phyloP scores from a whole-genome alignment of 2,329 filamentous ascomycete genomes.

The Fonsecaea monophora region DNA sequence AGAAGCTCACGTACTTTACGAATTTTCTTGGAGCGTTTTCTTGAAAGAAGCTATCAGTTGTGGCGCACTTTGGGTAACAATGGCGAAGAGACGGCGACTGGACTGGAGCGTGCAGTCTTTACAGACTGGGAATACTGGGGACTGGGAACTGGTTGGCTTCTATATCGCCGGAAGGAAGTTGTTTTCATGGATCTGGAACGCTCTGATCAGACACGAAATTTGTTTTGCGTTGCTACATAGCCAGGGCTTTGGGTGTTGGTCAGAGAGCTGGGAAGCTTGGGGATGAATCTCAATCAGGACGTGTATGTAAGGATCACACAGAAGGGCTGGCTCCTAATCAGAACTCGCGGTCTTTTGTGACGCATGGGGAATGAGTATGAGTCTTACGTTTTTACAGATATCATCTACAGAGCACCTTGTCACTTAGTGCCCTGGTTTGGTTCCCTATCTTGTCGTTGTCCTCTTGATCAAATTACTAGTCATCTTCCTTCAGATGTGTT shows the following conservation, averaged over 20 bases:
- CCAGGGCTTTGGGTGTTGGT: conserved; percentile 22
- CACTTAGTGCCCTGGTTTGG: background rate
- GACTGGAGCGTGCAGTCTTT: conserved; percentile 1
- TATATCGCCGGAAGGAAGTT: conserved; percentile 5
- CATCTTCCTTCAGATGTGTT: background rate
- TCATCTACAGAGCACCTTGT: background rate
- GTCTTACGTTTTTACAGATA: background rate
- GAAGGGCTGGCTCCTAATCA: conserved; percentile 8
- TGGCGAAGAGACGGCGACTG: conserved; percentile 2
- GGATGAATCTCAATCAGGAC: conserved; percentile 22
- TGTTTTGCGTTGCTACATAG: conserved; percentile 30
- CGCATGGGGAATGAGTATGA: conserved; percentile 8
- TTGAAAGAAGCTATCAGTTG: conserved; percentile 14
- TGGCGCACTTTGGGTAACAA: conserved; percentile 28
- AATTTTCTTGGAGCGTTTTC: conserved; percentile 28
- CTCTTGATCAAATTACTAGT: background rate
- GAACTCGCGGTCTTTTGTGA: conserved; percentile 4
- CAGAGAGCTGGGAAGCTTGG: conserved; percentile 17
- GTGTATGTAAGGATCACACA: conserved; percentile 14
- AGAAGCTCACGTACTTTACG: conserved; percentile 25
- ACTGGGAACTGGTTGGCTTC: conserved; percentile 10
- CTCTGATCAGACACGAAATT: conserved; percentile 19
- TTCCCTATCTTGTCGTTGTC: background rate
- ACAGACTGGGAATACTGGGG: conserved; percentile 4
- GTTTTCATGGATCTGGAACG: conserved; percentile 23